Base-by-base conservation (phyloP, 2,329 filamentous ascomycete species). In the Ceratocystis variospora region DNA sequence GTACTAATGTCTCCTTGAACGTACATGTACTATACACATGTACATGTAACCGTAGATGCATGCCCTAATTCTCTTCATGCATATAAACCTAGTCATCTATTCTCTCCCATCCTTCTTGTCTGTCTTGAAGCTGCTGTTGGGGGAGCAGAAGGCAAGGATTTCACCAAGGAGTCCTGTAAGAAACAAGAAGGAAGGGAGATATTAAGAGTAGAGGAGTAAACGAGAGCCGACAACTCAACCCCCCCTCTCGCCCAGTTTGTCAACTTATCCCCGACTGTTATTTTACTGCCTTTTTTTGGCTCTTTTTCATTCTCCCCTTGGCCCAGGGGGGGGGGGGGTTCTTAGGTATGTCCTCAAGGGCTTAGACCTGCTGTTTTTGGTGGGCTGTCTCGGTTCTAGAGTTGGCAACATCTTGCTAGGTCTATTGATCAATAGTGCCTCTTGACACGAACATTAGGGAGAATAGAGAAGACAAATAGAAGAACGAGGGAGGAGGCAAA, bases 171-270 rank as follows among this genome's bases (percentile, higher is more conserved):
- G 46, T 10, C 10, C 12, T 1, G 37, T 41, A 41, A 41, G 37
- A 41, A 12, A 15, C 37, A 41, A 41, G 37, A n/a, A n/a, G 22
- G 12, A 53, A n/a, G 15, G 53, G 19, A 57, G 53, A 28, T 31
- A 31, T 19, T n/a, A 15, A 41, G 37, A 41, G 12, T 12, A 37
- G 53, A 37, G n/a, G 55, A 31, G 31, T 59, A 59, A 59, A 59
- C 55, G 55, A 59, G 55, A 59, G 55, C 55, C 55, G 53, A 59
- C 37, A 37, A 37, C 37, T 37, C 37, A 33, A 59, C 25, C 53
- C 53, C 22, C 53, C 6, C 50, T 55, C 53, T 31, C 10, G 17
- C 17, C 28, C 53, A 33, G 17, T 33, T 59, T 59, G 53, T 59
- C 53, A 57, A 28, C 25, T 57, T 57, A 33, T 57, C 53, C 19